Conservation (phyloP, 345 rosid genomes). For the Murraya paniculata region DNA sequence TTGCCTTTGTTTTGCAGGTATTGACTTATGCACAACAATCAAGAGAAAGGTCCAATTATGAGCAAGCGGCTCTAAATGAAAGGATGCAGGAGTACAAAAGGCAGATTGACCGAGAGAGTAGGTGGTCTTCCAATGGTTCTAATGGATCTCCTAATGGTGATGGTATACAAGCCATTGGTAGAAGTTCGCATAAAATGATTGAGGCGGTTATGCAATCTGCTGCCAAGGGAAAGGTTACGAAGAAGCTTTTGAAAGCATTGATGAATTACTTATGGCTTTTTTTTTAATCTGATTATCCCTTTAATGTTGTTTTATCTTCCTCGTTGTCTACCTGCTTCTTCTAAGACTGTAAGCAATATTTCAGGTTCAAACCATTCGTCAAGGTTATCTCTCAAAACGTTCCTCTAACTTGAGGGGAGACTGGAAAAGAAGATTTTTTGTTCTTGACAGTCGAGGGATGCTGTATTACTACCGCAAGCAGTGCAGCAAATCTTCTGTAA, state of each 20-base stretch:
- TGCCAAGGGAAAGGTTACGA: constrained; percentile 84
- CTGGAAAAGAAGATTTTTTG: constrained; percentile 99
- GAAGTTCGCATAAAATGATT: constrained; percentile 99
- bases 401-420: constrained; percentile 97
- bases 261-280: neutral
- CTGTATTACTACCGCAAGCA: constrained; percentile 96
- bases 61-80: constrained; percentile 90
- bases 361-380: constrained; percentile 97
- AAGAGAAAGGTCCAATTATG: constrained; percentile 93
- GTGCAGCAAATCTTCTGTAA: constrained; percentile 81
- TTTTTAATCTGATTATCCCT: neutral
- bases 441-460: constrained; percentile 99
- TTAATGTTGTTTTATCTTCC: constrained; percentile 4
- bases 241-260: constrained; percentile 14
- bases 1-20: constrained; percentile 49
- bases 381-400: constrained; percentile 97
- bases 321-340: neutral
- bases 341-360: constrained; percentile 15
- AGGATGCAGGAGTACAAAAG: constrained; percentile 97
- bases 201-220: constrained; percentile 99
- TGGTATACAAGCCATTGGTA: constrained; percentile 87
- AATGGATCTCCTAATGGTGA: constrained; percentile 97
- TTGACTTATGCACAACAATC: constrained; percentile 96
- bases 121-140: constrained; percentile 75
- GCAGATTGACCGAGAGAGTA: constrained; percentile 95